Base-by-base conservation (phyloP, 2,329 filamentous ascomycete species). In the Trichophyton schoenleinii region DNA sequence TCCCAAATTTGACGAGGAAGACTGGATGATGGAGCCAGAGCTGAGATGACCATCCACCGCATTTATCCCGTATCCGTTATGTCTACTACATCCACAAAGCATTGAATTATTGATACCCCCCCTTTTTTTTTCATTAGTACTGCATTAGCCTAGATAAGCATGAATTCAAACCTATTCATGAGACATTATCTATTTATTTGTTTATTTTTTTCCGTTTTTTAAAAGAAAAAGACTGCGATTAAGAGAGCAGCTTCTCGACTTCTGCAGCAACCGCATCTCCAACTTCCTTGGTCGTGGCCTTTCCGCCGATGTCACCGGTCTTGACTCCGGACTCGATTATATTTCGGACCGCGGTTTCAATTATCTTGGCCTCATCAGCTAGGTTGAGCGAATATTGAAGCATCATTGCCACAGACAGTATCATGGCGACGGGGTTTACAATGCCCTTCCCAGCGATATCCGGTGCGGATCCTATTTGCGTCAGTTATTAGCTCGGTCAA, bases 401-500 rank as follows among this genome's bases (percentile, higher is more conserved):
- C 87, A 99, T 89, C 91, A 97, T 96, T 69, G 90, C 90, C 13
- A 95, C 82, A 11, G 91, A 96, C 49, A 97, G 83, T 66, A 97
- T 90, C 60, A 90, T 91, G 58, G 91, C 92, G 63, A 97, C 81
- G 38, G 92, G 92, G 80, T 95, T 95, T 70, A 96, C 91, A 67
- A 96, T 87, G 63, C 89, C 89, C 77, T 95, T 83, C 67, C 92
- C 91, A 1, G 89, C 90, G 69, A 97, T 97, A 71, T 97, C 91
- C 31, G 91, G 92, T 20, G 92, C 92, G 53, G 89, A 94, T 42
- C 90, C 88, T 62, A 31, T 22, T 5, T 6, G 7, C 18, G 9
- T 13, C 28, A 28, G 28, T 5, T 36, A 36, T 36, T 3, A 36
- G 34, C 34, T 13, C 9, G 34, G 3, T 3, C 9, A 3, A 11